Evolutionary conservation across 768 basidiomycete genomes (phyloP), one percentile per base, ranked within the genome.

Genomic region (Collybiopsis luxurians): DNA sequence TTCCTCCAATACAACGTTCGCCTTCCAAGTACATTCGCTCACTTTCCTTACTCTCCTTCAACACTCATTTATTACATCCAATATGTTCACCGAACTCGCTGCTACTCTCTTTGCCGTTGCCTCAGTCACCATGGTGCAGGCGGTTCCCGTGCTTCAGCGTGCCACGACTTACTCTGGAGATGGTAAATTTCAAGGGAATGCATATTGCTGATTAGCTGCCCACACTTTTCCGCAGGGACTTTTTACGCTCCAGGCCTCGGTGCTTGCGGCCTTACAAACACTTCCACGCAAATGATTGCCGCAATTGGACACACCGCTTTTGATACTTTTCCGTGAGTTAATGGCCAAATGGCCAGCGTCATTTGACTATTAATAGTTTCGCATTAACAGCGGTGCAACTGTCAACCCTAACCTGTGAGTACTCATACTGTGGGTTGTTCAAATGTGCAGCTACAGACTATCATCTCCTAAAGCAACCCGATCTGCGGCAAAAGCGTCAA

Each of bases 341-440:
- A 19, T 24, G 27, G 24, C 27, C 28, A 48, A n/a, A 23, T 15
- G 27, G 2, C 12, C 23, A 24, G 12, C 12, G 11, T 11, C 27
- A 28, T n/a, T 31, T n/a, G n/a, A n/a, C 21, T 30, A n/a, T 12
- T n/a, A 11, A n/a, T 21, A 40, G 0, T 44, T 42, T 21, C n/a
- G 12, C 19, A 23, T 53, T 27, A 3, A 44, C n/a, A 13, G 55
- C 30, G 40, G 46, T 15, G 56, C 48, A 13, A 57, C 47, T 31
- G 19, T 48, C 2, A 73, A 85, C 70, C 81, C 83, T 6, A 85
- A 84, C 61, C 48, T 51, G 56, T 48, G 19, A 30, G 47, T 13
- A 28, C 10, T 3, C 23, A n/a, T n/a, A n/a, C n/a, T n/a, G n/a
- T n/a, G n/a, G n/a, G n/a, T n/a, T n/a, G n/a, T 23, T 46, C 1